Percentiles rank a stretch among this genome's conserved stretches.
phyloP scores from a whole-genome alignment of 2,329 filamentous ascomycete genomes.

The Arthrocladium fulminans region DNA sequence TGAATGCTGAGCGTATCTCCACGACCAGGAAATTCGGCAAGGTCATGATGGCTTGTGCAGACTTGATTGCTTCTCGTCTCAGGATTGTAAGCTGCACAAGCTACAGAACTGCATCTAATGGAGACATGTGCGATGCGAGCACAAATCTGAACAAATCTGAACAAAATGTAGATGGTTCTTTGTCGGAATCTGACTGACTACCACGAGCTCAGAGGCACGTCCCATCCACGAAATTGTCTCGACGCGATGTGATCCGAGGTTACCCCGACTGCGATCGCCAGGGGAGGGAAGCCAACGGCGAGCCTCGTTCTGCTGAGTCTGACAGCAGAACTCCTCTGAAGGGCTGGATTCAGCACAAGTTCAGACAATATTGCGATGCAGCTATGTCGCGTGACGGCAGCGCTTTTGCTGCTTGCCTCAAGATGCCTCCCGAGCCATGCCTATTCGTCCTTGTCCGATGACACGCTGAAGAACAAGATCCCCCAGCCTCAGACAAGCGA shows the following conservation, averaged over 20 bases:
- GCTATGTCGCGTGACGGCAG: slow-evolving; percentile 3
- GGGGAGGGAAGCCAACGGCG: background rate
- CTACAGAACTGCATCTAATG: too few species aligned
- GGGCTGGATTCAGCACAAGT: background rate
- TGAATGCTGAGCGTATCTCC: slow-evolving; percentile 18
- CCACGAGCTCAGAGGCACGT: too few species aligned
- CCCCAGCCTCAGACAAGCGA: slow-evolving; percentile 59
- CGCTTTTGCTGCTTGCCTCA: slow-evolving; percentile 1
- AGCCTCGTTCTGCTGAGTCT: background rate
- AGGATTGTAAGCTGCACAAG: background rate
- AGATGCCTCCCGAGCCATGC: slow-evolving; percentile 25
- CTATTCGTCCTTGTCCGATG: slow-evolving; percentile 62
- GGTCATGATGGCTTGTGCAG: slow-evolving; percentile 1
- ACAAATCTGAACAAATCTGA: too few species aligned
- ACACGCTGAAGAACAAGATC: slow-evolving; percentile 56
- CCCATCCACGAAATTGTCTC: background rate
- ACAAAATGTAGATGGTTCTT: too few species aligned
- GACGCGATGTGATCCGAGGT: background rate
- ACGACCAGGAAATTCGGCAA: slow-evolving; percentile 15
- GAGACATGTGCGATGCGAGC: too few species aligned
- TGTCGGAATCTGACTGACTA: too few species aligned
- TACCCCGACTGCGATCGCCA: background rate
- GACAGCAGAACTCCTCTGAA: background rate
- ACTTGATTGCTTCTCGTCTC: background rate
- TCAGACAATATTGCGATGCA: background rate